These are phyloP conservation scores for Phaeosphaeriaceae sp. DNA, from an alignment of 2,329 filamentous ascomycete genomes.

Conservation along the genomic window DNA sequence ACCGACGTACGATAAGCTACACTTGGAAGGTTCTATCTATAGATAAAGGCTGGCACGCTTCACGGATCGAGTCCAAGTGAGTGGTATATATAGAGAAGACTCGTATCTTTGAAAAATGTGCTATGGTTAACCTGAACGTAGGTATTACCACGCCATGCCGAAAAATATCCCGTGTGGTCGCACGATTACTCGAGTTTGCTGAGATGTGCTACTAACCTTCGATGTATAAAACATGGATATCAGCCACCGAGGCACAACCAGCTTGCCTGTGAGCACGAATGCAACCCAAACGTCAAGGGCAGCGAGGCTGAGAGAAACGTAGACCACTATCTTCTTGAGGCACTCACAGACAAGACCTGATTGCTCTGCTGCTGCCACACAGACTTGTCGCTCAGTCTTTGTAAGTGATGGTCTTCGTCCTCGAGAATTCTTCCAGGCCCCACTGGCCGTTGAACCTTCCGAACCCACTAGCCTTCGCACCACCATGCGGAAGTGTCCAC, in stretches of 20 bases:
- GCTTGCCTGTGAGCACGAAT: neutral
- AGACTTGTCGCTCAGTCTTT: slow-evolving; percentile 32
- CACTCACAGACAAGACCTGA: neutral
- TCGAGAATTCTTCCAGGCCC: slow-evolving; percentile 58
- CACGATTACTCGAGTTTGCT: neutral
- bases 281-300: neutral
- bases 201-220: neutral
- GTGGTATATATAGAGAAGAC: neutral
- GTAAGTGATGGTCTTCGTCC: slow-evolving; percentile 52
- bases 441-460: slow-evolving; percentile 56
- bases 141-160: neutral
- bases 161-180: neutral
- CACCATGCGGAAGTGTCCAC: slow-evolving; percentile 57
- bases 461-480: slow-evolving; percentile 59
- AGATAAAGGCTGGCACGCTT: neutral
- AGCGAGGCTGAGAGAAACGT: neutral
- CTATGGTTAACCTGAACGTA: neutral
- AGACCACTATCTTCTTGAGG: neutral
- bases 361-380: neutral
- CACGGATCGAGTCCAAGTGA: neutral
- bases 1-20: neutral
- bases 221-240: neutral
- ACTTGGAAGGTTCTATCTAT: neutral
- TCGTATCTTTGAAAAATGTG: neutral
- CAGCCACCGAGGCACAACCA: neutral